Evolutionary conservation across 2,329 filamentous ascomycete species (phyloP).

Genomic region (Parastagonospora avenae): DNA sequence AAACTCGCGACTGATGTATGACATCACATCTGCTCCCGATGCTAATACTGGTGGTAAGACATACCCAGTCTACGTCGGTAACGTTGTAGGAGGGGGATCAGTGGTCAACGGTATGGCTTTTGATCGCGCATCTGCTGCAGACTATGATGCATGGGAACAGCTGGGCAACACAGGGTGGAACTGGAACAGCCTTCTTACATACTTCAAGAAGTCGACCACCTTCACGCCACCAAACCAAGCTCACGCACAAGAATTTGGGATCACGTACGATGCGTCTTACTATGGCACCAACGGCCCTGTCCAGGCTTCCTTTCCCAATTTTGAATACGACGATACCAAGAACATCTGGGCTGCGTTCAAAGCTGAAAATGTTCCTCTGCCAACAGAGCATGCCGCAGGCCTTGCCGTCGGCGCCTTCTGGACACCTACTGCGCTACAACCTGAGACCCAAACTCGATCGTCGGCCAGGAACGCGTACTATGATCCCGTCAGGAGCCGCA

Average conservation of each 20-base stretch:
- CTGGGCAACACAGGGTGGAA: conserved; percentile 60
- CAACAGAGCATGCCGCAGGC: conserved; percentile 34
- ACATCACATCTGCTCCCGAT: conserved; percentile 29
- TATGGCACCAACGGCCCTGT: conserved; percentile 30
- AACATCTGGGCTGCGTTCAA: conserved; percentile 28
- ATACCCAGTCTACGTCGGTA: conserved; percentile 23
- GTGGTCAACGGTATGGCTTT: conserved; percentile 49
- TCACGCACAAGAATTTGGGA: conserved; percentile 23
- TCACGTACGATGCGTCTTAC: conserved; percentile 31
- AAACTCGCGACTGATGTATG: conserved; percentile 29
- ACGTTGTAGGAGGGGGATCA: conserved; percentile 44
- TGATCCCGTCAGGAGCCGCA: conserved; percentile 26
- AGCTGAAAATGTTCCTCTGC: conserved; percentile 18
- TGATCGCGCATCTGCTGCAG: conserved; percentile 41
- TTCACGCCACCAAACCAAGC: conserved; percentile 23
- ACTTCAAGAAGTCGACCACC: conserved; percentile 39
- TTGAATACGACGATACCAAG: conserved; percentile 28
- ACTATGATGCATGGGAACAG: conserved; percentile 60
- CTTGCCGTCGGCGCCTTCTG: conserved; percentile 36
- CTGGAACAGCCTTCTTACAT: conserved; percentile 33
- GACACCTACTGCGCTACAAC: conserved; percentile 32
- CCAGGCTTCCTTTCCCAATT: conserved; percentile 32
- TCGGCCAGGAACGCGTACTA: conserved; percentile 39
- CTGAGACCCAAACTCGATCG: conserved; percentile 38
- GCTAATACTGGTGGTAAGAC: conserved; percentile 16